Percentiles rank a stretch among this genome's conserved stretches.
These are phyloP conservation scores for Pneumocystis canis DNA, from an alignment of 1,139 yeast genomes.

Conservation along the genomic window DNA sequence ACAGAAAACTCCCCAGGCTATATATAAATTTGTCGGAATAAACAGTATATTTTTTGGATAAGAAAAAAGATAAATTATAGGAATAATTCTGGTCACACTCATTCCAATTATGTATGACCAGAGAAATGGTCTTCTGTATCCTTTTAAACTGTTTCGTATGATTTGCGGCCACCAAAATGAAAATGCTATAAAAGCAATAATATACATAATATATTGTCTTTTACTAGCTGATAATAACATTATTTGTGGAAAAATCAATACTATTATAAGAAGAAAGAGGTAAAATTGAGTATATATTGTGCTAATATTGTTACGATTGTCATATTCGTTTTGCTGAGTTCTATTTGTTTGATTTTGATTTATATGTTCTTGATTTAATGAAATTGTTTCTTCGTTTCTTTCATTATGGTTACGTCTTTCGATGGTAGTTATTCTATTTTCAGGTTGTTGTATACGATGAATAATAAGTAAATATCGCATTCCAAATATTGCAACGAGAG, in stretches of 20 bases:
- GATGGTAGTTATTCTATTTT: slow-evolving; percentile 19
- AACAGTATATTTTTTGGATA: slow-evolving; percentile 33
- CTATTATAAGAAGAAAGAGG: slow-evolving; percentile 41
- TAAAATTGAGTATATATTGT: slow-evolving; percentile 50
- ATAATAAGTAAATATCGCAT: slow-evolving; percentile 59
- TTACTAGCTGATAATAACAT: slow-evolving; percentile 48
- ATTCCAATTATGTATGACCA: slow-evolving; percentile 64
- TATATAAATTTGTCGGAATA: slow-evolving; percentile 23
- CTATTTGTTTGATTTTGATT: slow-evolving; percentile 29
- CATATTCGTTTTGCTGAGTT: neutral
- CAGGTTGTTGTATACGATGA: slow-evolving; percentile 59
- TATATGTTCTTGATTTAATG: neutral
- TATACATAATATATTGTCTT: slow-evolving; percentile 45
- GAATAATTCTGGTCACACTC: slow-evolving; percentile 46
- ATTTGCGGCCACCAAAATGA: slow-evolving; percentile 91
- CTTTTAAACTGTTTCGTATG: slow-evolving; percentile 58
- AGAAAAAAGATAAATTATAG: slow-evolving; percentile 47
- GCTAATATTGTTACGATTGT: slow-evolving; percentile 22
- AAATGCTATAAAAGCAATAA: slow-evolving; percentile 38
- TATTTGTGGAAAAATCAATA: slow-evolving; percentile 45
- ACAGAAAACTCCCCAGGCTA: neutral
- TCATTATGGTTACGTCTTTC: neutral
- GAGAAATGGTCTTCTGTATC: slow-evolving; percentile 48
- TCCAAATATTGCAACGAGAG: slow-evolving; percentile 62
- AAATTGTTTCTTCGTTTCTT: slow-evolving; percentile 1